Conservation (phyloP, 1,284 basidiomycete species). For the Tylopilus sp. region DNA sequence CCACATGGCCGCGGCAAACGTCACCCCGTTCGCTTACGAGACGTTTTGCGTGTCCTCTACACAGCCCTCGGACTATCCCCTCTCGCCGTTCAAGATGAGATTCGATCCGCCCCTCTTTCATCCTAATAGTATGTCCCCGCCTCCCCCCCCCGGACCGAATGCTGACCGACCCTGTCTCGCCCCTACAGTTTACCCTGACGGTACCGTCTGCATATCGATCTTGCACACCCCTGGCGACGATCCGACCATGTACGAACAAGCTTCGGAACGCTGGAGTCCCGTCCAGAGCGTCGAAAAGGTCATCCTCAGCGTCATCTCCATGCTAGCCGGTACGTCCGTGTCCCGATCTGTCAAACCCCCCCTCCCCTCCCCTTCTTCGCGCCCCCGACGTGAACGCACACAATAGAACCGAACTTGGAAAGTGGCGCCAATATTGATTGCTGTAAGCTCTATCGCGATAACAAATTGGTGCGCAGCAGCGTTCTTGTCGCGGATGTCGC, state of each 20-base stretch:
- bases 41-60: not conserved
- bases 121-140: conserved; percentile 74
- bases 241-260: conserved; percentile 86
- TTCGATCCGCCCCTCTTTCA: conserved; percentile 97
- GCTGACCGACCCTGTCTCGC: too few species aligned
- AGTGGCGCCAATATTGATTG: conserved; percentile 98
- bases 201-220: conserved; percentile 97
- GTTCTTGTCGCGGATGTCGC: not conserved
- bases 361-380: too few species aligned
- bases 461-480: conserved; percentile 48
- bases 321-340: conserved; percentile 82
- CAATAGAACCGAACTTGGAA: conserved; percentile 93
- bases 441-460: conserved; percentile 91
- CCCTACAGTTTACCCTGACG: conserved; percentile 74
- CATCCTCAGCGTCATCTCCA: conserved; percentile 91
- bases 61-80: conserved; percentile 87
- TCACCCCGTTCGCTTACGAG: not conserved
- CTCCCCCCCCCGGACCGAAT: not conserved
- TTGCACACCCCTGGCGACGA: conserved; percentile 97
- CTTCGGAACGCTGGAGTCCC: conserved; percentile 97
- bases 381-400: not conserved
- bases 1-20: too few species aligned
- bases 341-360: too few species aligned
- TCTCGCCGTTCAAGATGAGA: conserved; percentile 97
- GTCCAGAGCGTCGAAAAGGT: conserved; percentile 98